A percentile compares a stretch with the other conserved stretches of the same genome.
Evolutionary conservation across 208 protist species (phyloP).

Genomic region (Herpetomonas muscarum): DNA sequence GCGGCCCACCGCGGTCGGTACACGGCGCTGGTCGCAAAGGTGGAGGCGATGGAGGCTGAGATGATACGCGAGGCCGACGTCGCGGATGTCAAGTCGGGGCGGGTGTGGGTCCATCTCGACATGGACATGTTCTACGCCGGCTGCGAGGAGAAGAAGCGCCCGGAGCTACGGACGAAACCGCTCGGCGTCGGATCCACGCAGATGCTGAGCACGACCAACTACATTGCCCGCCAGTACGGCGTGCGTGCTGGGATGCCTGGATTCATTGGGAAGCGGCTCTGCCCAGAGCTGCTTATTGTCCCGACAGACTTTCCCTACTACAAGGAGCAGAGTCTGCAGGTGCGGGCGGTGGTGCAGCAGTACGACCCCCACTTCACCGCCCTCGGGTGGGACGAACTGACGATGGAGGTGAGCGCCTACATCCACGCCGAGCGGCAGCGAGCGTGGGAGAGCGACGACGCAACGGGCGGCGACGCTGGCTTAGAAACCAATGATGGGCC

Average conservation of each 20-base stretch:
- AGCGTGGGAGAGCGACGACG: conserved; percentile 1
- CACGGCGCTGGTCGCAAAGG: neutral
- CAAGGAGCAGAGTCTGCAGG: conserved; percentile 35
- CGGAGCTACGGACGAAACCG: conserved; percentile 67
- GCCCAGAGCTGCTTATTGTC: conserved; percentile 79
- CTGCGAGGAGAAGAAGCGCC: conserved; percentile 89
- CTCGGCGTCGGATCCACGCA: conserved; percentile 86
- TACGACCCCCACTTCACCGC: conserved; percentile 74
- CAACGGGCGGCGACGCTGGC: conserved; percentile 10
- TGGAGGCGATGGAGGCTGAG: conserved; percentile 17
- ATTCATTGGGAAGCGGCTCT: conserved; percentile 88
- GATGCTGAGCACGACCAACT: conserved; percentile 95
- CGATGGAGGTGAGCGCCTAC: conserved; percentile 58
- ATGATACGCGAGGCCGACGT: conserved; percentile 19
- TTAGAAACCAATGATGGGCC: no score
- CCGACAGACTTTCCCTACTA: conserved; percentile 60
- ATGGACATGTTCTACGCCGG: conserved; percentile 93
- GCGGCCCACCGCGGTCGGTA: conserved; percentile 12
- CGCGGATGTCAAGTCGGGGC: conserved; percentile 11
- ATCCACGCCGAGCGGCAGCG: conserved; percentile 6
- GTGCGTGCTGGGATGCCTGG: conserved; percentile 94
- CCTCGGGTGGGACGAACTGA: conserved; percentile 69
- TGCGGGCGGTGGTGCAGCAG: conserved; percentile 46
- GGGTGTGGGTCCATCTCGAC: conserved; percentile 65
- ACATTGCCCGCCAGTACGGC: conserved; percentile 91